Conservation (phyloP, 192 early-diverging fungal genomes). For the Podila clonocystis region DNA sequence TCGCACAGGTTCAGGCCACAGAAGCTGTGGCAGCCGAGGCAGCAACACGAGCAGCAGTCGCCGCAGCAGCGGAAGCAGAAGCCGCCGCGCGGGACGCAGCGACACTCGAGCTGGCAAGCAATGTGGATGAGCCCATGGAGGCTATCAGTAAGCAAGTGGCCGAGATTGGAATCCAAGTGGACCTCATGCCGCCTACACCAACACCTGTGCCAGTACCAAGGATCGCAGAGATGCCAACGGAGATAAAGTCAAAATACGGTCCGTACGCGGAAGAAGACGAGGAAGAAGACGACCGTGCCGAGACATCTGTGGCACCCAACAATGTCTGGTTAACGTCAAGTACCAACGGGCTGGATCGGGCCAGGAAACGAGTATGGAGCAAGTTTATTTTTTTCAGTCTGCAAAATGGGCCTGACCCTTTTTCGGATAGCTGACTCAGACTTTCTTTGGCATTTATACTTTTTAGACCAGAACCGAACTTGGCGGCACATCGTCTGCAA, state of each 20-base stretch:
- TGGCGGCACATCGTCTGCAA: neutral
- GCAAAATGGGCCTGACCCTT: too few relatives aligned
- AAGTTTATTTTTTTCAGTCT: too few relatives aligned
- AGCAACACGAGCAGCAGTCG: neutral
- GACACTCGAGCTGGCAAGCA: neutral
- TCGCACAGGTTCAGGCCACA: neutral
- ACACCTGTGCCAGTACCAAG: neutral
- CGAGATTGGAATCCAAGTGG: neutral
- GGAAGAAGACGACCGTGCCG: constrained; percentile 13
- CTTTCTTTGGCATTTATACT: neutral
- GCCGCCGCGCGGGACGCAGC: neutral
- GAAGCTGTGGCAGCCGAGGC: neutral
- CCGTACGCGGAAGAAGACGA: constrained; percentile 18
- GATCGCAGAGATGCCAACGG: neutral
- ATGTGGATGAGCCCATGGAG: neutral
- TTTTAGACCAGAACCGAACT: neutral
- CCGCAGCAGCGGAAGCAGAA: neutral
- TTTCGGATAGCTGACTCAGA: neutral
- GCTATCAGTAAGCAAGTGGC: neutral
- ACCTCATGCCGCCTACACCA: neutral
- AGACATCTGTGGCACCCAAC: neutral
- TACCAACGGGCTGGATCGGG: constrained; percentile 20
- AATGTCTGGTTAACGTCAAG: neutral
- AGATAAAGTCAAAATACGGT: constrained; percentile 14
- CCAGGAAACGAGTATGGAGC: constrained; percentile 26